Conservation (phyloP, 371 early-diverging fungal species). For the Conidiobolus incongruus region DNA sequence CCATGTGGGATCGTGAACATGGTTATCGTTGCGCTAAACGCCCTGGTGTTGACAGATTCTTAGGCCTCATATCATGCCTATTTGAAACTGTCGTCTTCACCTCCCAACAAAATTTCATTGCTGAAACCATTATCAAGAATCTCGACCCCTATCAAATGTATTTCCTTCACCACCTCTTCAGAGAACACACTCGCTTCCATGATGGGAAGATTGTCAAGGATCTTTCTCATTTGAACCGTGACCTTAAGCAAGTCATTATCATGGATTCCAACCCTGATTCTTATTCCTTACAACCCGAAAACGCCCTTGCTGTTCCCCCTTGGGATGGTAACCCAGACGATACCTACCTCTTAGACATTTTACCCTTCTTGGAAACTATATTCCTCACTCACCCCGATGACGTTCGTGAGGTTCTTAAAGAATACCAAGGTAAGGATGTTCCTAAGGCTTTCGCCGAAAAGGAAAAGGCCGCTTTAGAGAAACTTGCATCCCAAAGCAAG, state of each 20-base stretch:
- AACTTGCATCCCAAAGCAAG: neutral
- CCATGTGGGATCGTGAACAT: slow-evolving; percentile 71
- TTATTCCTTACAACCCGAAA: slow-evolving; percentile 74
- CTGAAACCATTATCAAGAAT: slow-evolving; percentile 58
- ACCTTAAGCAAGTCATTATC: slow-evolving; percentile 72
- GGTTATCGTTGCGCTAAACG: slow-evolving; percentile 92
- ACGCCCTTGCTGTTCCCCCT: slow-evolving; percentile 54
- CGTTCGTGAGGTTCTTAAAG: slow-evolving; percentile 38
- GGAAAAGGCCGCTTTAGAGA: slow-evolving; percentile 27
- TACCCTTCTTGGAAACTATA: slow-evolving; percentile 77
- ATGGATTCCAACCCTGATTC: slow-evolving; percentile 71
- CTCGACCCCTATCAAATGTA: slow-evolving; percentile 70
- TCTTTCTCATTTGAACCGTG: slow-evolving; percentile 75
- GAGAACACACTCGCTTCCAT: slow-evolving; percentile 65
- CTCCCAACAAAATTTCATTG: slow-evolving; percentile 44
- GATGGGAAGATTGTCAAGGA: slow-evolving; percentile 83
- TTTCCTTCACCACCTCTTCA: slow-evolving; percentile 65
- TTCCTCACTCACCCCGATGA: slow-evolving; percentile 50
- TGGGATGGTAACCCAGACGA: slow-evolving; percentile 77
- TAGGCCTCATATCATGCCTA: slow-evolving; percentile 68
- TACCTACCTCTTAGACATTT: slow-evolving; percentile 49
- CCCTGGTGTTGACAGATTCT: slow-evolving; percentile 85
- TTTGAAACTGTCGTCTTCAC: slow-evolving; percentile 93
- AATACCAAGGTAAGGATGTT: slow-evolving; percentile 38
- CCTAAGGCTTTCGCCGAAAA: slow-evolving; percentile 44